Percentiles rank a stretch among this genome's conserved stretches.
These are phyloP conservation scores for Saccharomycopsis fibuligera DNA, from an alignment of 805 yeast species.

Conservation along the genomic window DNA sequence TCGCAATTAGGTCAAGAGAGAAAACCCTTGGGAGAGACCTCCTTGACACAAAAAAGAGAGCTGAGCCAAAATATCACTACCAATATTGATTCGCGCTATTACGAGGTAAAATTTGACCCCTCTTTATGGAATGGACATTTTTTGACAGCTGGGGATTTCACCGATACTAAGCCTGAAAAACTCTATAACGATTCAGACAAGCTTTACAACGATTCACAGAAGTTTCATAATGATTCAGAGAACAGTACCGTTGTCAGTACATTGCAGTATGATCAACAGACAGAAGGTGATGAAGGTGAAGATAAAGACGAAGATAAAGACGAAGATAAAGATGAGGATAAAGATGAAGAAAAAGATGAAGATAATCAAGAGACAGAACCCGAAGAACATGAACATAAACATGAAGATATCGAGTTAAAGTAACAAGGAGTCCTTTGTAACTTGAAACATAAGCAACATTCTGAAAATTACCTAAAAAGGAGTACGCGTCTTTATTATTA, in stretches of 20 bases:
- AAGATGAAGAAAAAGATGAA: background rate
- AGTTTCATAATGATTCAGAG: no score
- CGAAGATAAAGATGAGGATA: no score
- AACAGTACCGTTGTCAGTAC: no score
- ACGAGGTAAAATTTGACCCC: background rate
- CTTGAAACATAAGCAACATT: no score
- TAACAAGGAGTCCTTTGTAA: no score
- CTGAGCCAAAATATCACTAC: background rate
- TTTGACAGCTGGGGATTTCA: background rate
- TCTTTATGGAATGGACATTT: background rate
- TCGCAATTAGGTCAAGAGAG: no score
- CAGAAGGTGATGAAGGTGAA: background rate
- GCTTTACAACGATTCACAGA: no score
- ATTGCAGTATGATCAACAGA: background rate
- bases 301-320: no score
- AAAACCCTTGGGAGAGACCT: no score
- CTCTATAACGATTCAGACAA: background rate
- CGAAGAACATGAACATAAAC: background rate
- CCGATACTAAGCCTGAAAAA: background rate
- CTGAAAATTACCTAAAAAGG: no score
- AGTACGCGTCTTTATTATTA: no score
- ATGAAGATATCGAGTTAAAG: background rate
- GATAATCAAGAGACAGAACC: background rate
- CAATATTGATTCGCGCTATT: background rate
- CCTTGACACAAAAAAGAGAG: no score